Conservation (phyloP, 768 basidiomycete genomes). For the Asterophora parasitica region DNA sequence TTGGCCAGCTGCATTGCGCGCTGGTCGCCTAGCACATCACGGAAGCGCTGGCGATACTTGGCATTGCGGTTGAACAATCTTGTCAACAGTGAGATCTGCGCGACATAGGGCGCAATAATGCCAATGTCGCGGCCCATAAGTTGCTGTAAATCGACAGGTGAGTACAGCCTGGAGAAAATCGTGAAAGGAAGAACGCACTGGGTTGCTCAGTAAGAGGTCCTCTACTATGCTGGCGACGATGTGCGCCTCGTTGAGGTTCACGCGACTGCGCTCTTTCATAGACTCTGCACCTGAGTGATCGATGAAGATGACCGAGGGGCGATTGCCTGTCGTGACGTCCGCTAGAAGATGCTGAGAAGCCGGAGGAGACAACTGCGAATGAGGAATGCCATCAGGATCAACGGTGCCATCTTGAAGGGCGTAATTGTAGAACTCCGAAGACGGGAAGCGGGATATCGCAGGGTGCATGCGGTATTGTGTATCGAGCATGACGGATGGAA, state of each 20-base stretch:
- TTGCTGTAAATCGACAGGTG: conserved; percentile 31
- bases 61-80: conserved; percentile 57
- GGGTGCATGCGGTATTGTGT: conserved; percentile 98
- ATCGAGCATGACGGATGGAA: conserved; percentile 91
- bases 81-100: conserved; percentile 76
- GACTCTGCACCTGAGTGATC: conserved; percentile 74
- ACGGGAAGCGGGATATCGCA: conserved; percentile 81
- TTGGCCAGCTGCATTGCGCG: conserved; percentile 60
- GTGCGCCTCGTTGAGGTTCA: conserved; percentile 74
- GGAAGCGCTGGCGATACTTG: conserved; percentile 50
- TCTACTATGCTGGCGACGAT: conserved; percentile 78
- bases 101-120: conserved; percentile 87
- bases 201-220: conserved; percentile 73
- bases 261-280: conserved; percentile 61
- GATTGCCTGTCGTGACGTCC: conserved; percentile 33
- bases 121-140: conserved; percentile 78
- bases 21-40: conserved; percentile 53
- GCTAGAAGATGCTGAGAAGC: conserved; percentile 45
- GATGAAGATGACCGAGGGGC: conserved; percentile 71
- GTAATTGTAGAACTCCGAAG: conserved; percentile 73
- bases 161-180: conserved; percentile 2
- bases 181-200: conserved; percentile 39
- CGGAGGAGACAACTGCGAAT: conserved; percentile 56
- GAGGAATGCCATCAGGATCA: conserved; percentile 42
- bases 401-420: conserved; percentile 74